Evolutionary conservation across 2,329 filamentous ascomycete species (phyloP).

Genomic region (Sporothrix protearum): DNA sequence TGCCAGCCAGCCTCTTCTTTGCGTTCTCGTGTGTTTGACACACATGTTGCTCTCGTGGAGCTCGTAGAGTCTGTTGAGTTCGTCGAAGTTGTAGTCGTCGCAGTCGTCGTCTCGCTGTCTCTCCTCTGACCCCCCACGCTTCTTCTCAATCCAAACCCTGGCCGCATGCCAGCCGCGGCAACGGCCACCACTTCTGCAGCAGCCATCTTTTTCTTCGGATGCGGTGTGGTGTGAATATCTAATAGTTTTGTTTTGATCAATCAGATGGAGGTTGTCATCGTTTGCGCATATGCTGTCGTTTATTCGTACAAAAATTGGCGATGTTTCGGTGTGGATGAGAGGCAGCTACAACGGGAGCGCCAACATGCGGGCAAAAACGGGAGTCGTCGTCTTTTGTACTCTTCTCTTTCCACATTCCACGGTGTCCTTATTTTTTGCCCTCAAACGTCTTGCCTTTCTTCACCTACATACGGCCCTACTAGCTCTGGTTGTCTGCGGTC

Average conservation of each 20-base stretch:
- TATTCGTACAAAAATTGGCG: not conserved
- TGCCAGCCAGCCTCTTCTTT: conserved; percentile 2
- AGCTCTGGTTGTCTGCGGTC: not conserved
- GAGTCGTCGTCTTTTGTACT: conserved; percentile 2
- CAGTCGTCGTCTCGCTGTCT: not conserved
- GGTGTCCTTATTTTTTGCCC: not conserved
- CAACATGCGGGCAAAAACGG: not conserved
- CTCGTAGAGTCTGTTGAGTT: not conserved
- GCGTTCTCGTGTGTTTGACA: not conserved
- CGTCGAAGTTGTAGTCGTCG: not conserved
- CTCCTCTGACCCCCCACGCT: conserved; percentile 11
- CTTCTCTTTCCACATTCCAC: not conserved
- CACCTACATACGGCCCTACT: not conserved
- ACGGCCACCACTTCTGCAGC: conserved; percentile 13
- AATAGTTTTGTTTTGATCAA: too few species aligned
- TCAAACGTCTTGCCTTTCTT: not conserved
- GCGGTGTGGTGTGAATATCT: not conserved
- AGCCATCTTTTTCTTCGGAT: conserved; percentile 9
- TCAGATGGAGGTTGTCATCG: not conserved
- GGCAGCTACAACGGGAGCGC: not conserved
- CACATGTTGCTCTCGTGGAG: not conserved
- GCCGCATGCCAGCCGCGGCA: conserved; percentile 22
- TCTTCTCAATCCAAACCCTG: conserved; percentile 15
- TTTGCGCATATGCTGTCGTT: not conserved
- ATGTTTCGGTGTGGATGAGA: not conserved